Evolutionary conservation across 441 rosid genomes (phyloP), one percentile per base, ranked within the genome.

Genomic region (Heliophila coronopifolia): DNA sequence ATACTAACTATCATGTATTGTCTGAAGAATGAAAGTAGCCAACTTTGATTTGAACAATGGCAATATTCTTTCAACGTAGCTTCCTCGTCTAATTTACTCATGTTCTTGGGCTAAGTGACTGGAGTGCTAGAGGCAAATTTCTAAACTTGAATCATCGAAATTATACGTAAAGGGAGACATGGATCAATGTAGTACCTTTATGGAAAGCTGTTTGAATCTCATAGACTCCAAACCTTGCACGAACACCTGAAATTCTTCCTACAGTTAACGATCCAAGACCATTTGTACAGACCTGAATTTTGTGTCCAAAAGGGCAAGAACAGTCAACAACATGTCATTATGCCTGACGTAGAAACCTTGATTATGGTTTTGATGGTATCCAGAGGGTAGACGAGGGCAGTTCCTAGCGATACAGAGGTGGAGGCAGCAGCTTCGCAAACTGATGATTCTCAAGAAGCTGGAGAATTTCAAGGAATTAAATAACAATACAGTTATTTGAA

Each of bases 151-250:
- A 46, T 46, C 31, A 18, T 10, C 3, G 5, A 20, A 0, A 35
- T 3, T 3, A 22, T 23, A 27, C 20, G 27, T 6, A 41, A 44
- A 28, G 11, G 18, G 34, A 42, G 59, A 43, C 7, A 47, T 36
- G 9, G 12, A 23, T 17, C 22, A 38, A 6, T 3, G 16, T 9
- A 31, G 31, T 70, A 90, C 94, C 98, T 84, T 77, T 81, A 54
- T 55, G 74, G 46, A 75, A 90, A 37, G 94, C 95, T 17, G 92
- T 75, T 18, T 80, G 66, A 50, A 86, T 72, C 72, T 90, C 95
- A 61, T 81, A 90, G 27, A 71, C 66, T 31, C 97, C 94, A 59
- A 90, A 90, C 26, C 94, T 84, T 50, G 79, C 73, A 55, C 86
- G 94, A 35, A 81, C 8, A 25, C 92, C 81, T 3, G 80, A 70